These are phyloP conservation scores for Chlamydomonas schloesseri DNA, from an alignment of 139 green algal species.

Conservation along the genomic window DNA sequence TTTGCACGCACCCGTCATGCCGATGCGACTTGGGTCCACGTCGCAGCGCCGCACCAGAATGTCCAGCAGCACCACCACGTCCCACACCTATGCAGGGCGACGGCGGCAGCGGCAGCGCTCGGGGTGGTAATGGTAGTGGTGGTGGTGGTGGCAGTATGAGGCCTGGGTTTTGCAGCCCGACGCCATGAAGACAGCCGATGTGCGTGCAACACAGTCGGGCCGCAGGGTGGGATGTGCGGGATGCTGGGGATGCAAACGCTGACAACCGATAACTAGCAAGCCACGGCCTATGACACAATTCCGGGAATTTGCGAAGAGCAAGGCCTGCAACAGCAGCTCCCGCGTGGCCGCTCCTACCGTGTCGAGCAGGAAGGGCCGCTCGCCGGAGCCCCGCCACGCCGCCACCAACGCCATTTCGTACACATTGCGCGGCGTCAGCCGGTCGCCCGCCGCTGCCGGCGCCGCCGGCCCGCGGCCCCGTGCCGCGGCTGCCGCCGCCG, in stretches of 20 bases:
- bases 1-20: slow-evolving; percentile 72
- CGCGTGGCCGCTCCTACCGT: slow-evolving; percentile 15
- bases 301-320: too few species aligned
- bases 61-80: slow-evolving; percentile 78
- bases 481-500: background rate
- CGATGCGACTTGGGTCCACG: slow-evolving; percentile 72
- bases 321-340: too few species aligned
- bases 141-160: too few species aligned
- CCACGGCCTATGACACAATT: too few species aligned
- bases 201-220: too few species aligned
- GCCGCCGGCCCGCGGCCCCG: background rate
- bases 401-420: slow-evolving; percentile 70
- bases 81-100: slow-evolving; percentile 61
- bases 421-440: background rate
- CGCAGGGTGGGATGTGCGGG: too few species aligned
- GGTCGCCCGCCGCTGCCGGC: background rate
- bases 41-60: slow-evolving; percentile 66
- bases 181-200: too few species aligned
- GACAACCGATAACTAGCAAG: too few species aligned
- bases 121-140: too few species aligned
- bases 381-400: slow-evolving; percentile 59
- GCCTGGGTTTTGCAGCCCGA: too few species aligned
- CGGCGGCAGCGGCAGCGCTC: too few species aligned
- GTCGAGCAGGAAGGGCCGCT: slow-evolving; percentile 82
- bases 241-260: too few species aligned